phyloP scores from a whole-genome alignment of 441 rosid genomes.

The Corymbia citriodora region DNA sequence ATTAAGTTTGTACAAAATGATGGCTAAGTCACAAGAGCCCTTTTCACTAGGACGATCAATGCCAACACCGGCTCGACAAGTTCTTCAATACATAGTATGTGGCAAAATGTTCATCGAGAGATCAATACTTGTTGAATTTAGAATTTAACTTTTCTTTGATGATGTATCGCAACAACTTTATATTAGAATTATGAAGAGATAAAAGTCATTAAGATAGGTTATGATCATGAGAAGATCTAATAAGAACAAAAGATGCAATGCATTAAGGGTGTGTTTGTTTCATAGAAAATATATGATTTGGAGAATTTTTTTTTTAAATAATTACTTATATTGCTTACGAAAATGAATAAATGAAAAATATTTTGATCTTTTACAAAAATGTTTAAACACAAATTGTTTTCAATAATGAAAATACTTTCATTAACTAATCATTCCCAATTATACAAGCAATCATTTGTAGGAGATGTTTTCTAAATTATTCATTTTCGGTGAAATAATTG shows the following conservation, averaged over 20 bases:
- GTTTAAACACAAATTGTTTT: no score
- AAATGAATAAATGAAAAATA: no score
- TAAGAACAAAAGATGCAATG: neutral
- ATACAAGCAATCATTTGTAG: rapidly evolving
- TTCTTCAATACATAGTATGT: rapidly evolving
- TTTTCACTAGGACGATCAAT: rapidly evolving
- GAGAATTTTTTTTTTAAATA: rapidly evolving
- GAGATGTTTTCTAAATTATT: no score
- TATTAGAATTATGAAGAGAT: neutral
- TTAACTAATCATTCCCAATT: no score
- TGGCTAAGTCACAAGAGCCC: neutral
- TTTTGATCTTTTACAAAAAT: no score
- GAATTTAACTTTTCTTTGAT: neutral
- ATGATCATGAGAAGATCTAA: neutral
- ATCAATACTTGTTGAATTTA: neutral
- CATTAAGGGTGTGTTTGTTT: no score
- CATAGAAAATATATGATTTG: rapidly evolving
- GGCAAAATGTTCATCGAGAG: neutral
- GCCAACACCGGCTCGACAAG: neutral
- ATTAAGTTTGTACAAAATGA: neutral
- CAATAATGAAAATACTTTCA: no score
- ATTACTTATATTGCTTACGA: no score
- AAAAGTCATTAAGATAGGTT: neutral
- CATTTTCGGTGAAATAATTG: rapidly evolving
- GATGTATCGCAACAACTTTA: rapidly evolving